Evolutionary conservation across 106 monocot species (phyloP), one percentile per base, ranked within the genome.

Genomic region (Dioscorea zingiberensis): DNA sequence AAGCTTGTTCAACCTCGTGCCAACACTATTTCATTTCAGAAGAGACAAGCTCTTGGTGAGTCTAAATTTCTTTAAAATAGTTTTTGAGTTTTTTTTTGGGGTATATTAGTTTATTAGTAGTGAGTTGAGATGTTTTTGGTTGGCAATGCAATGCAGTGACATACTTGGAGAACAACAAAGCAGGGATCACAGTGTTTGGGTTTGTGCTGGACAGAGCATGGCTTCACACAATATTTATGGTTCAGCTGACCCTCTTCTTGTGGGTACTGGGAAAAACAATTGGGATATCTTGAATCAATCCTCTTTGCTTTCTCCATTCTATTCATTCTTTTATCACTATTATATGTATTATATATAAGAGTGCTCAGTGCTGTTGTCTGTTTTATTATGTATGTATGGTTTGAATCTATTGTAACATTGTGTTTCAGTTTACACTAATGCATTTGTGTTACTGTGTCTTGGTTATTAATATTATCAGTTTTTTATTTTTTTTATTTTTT

Each of bases 21-120:
- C n/a, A 69, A 71, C 64, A 85, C 85, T 44, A 65, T 94, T 48
- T 82, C 94, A 24, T 94, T 85, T 58, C 90, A 94, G 25, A 94
- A 94, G 71, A 82, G 94, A 67, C 94, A 94, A 68, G 94, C 94
- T 22, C 71, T 94, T 18, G 94, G 94, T 94, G 53, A 79, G 72
- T 23, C 3, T 10, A 60, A 60, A 25, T 60, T 25, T 7, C 0
- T 27, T 60, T 38, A 38, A 38, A 7, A 30, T 7, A 30, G 2
- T 3, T 7, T 30, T 30, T 2, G 30, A 30, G 49, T 47, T 48
- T 23, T 26, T 70, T 67, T 69, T 4, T 3, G 53, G 13, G 18
- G 8, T 22, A 16, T 24, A n/a, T n/a, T n/a, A n/a, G n/a, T n/a
- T n/a, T n/a, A n/a, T n/a, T n/a, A n/a, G n/a, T n/a, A n/a, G n/a